Evolutionary conservation across 2,329 filamentous ascomycete genomes (phyloP), one percentile per base, ranked within the genome.

Genomic region (Exophiala xenobiotica): DNA sequence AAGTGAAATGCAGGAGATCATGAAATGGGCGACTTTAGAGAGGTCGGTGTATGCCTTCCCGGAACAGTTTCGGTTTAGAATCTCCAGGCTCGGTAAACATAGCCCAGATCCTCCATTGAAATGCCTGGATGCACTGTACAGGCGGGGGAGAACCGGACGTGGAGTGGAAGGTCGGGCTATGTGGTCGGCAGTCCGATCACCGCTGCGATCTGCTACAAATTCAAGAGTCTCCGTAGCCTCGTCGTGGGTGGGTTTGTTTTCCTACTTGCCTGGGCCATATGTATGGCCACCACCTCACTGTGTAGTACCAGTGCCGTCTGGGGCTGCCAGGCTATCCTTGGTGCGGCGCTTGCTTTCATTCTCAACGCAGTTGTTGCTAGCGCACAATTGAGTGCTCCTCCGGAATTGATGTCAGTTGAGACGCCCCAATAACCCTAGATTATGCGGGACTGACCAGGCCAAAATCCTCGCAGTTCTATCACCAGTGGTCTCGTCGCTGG

Each of bases 241-340:
- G 41, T 40, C 24, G 24, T 46, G 16, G 33, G 19, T n/a, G 49
- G 49, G 6, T 51, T 37, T 38, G 42, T 46, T 7, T 33, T 26
- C 24, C 23, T 50, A 12, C n/a, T 38, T 9, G 27, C 14, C 31
- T 53, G 45, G 46, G 37, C 38, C 24, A 42, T 42, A 18, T 42
- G 37, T 18, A 53, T 57, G 54, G 50, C 54, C 6, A 47, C 46
- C 8, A 39, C 46, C 8, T 46, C 51, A 3, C 23, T 57, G 18
- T n/a, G 27, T 22, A 57, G 54, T 35, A 14, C 23, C 8, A 48
- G 23, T 14, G 50, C 50, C 14, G 27, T 50, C 29, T 57, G 54
- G 54, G 54, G 50, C n/a, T 57, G 54, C 35, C 54, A 52, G 20
- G 37, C 40, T 18, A 27, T 57, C 23, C 51, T 57, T 12, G 54